Conservation (phyloP, 768 basidiomycete species). For the Lactarius evosmus region DNA sequence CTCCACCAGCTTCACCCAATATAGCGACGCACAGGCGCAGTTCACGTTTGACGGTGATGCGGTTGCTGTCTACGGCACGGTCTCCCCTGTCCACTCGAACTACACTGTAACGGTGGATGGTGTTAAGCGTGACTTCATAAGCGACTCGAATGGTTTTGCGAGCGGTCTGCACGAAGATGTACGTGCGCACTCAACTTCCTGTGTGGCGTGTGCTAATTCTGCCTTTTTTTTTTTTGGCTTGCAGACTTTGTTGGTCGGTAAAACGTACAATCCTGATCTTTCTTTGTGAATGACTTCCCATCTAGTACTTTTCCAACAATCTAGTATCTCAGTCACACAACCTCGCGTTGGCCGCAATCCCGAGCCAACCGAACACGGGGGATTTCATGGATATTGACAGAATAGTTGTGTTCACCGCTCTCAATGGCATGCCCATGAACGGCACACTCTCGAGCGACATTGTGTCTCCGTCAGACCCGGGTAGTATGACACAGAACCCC, state of each 20-base stretch:
- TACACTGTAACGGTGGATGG: slow-evolving; percentile 48
- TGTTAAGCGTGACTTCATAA: slow-evolving; percentile 34
- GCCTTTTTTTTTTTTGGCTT: background rate
- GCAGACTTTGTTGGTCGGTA: slow-evolving; percentile 32
- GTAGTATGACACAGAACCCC: background rate
- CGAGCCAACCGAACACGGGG: slow-evolving; percentile 16
- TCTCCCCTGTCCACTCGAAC: slow-evolving; percentile 50
- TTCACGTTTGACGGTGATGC: slow-evolving; percentile 49
- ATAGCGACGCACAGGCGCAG: slow-evolving; percentile 41
- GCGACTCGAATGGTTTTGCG: slow-evolving; percentile 39
- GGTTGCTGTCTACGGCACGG: slow-evolving; percentile 52
- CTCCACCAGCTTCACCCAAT: slow-evolving; percentile 40
- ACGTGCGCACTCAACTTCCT: slow-evolving; percentile 5
- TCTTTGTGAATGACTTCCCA: slow-evolving; percentile 1
- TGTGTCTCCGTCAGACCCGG: background rate
- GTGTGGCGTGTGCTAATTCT: background rate
- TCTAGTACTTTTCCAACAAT: slow-evolving; percentile 42
- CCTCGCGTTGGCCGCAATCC: slow-evolving; percentile 38
- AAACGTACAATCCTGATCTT: background rate
- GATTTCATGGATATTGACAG: slow-evolving; percentile 20
- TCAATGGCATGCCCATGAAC: background rate
- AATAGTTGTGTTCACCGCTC: slow-evolving; percentile 14
- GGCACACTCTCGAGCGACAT: background rate
- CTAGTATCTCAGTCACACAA: slow-evolving; percentile 41
- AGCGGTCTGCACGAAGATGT: slow-evolving; percentile 37